Base-by-base conservation (phyloP, 2,329 filamentous ascomycete genomes). In the Diaporthe destruens region DNA sequence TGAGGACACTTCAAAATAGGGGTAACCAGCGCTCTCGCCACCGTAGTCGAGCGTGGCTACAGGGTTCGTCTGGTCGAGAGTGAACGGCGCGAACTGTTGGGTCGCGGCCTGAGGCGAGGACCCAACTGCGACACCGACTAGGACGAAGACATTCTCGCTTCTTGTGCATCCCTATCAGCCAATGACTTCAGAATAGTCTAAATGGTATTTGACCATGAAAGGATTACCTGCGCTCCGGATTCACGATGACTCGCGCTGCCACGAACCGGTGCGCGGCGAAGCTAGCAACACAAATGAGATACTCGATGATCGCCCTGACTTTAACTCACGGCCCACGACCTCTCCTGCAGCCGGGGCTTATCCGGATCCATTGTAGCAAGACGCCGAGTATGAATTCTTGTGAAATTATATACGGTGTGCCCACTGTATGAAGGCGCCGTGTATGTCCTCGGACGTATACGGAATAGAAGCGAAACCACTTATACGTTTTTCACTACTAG, bases 11-110 rank as follows among this genome's bases (percentile, higher is more conserved):
- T 80, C 77, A 63, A 83, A 79, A 56, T 79, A 77, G 8, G 82
- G 80, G 67, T 78, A 79, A 2, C 81, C 82, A 61, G 78, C 80
- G 16, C 79, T 75, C 69, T 82, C 80, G 12, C 72, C 75, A n/a
- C 79, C 78, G 70, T 82, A 81, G 66, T 81, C 79, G 3, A 81
- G 57, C 1, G 79, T 80, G 7, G 75, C 76, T 11, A 54, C 34
- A 20, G 65, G 14, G 12, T 7, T 68, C n/a, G 49, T 29, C 29
- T 68, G 34, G 65, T 68, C 53, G 16, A 68, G 65, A 20, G 42
- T 49, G 42, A 65, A 65, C 3, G 59, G 29, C 59, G 59, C 59
- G 29, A 34, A 65, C 59, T 9, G 9, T 6, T 65, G 25, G 20
- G 42, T 65, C 20, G 49, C 25, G 42, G 34, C 29, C 42, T 34